These are phyloP conservation scores for Candida sp. DNA, from an alignment of 1,139 yeast genomes.

Conservation along the genomic window DNA sequence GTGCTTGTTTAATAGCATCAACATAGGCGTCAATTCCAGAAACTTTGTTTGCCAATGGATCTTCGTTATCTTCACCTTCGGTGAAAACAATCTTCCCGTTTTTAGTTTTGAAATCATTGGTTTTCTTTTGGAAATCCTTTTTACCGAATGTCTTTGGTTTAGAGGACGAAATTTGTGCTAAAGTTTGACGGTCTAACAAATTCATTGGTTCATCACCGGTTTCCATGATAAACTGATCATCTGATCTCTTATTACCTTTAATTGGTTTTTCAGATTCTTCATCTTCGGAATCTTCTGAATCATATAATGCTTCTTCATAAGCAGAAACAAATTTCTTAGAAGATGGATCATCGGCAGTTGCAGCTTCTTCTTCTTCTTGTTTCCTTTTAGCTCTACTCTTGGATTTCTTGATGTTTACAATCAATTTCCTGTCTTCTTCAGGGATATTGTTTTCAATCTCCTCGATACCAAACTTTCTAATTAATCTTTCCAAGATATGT, in stretches of 20 bases:
- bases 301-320: slow-evolving; percentile 75
- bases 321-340: slow-evolving; percentile 68
- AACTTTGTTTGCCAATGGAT: slow-evolving; percentile 44
- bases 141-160: slow-evolving; percentile 60
- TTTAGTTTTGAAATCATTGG: slow-evolving; percentile 50
- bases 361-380: slow-evolving; percentile 38
- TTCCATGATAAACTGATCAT: slow-evolving; percentile 69
- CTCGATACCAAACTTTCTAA: slow-evolving; percentile 87
- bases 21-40: slow-evolving; percentile 85
- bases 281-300: slow-evolving; percentile 53
- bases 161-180: slow-evolving; percentile 85
- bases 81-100: slow-evolving; percentile 55
- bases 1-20: slow-evolving; percentile 91
- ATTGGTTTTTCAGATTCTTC: slow-evolving; percentile 29
- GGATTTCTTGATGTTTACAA: slow-evolving; percentile 80
- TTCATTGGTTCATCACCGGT: slow-evolving; percentile 83
- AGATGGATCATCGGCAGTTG: slow-evolving; percentile 11
- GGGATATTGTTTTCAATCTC: slow-evolving; percentile 80
- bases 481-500: slow-evolving; percentile 86
- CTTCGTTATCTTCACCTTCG: slow-evolving; percentile 36
- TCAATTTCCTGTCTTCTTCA: slow-evolving; percentile 76
- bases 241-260: slow-evolving; percentile 28
- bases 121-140: slow-evolving; percentile 41
- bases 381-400: slow-evolving; percentile 82
- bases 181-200: slow-evolving; percentile 77